Base-by-base conservation (phyloP, 495 filamentous ascomycete genomes). In the Bryoglossum gracile region DNA sequence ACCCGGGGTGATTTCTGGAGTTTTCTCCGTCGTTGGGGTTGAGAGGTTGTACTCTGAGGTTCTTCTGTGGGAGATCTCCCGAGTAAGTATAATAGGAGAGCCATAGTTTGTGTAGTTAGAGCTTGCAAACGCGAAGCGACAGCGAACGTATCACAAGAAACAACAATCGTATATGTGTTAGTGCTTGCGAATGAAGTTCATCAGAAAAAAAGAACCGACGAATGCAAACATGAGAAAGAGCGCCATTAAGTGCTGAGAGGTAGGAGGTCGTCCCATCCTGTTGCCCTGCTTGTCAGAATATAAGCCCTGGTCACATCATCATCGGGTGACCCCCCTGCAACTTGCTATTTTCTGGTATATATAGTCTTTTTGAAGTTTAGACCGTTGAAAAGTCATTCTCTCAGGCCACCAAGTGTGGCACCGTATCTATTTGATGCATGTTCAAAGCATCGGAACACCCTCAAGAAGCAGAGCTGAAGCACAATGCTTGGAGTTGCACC, bases 281-380 rank as follows among this genome's bases (percentile, higher is more conserved):
- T n/a, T n/a, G n/a, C n/a, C n/a, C n/a, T n/a, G n/a, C n/a, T n/a
- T 22, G 35, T 40, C 46, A 48, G 36, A 48, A 48, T 21, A 48
- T 39, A n/a, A n/a, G n/a, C n/a, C 30, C 19, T 11, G 3, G 24
- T 18, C 46, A 48, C 13, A 22, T 48, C 46, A 48, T 33, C 0
- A 18, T 41, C 46, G 18, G 46, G 24, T 41, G 24, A 48, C 46
- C n/a, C 24, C 35, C 25, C 38, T 22, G 13, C 4, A 5, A 41
- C 9, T 30, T 13, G 6, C 26, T 30, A 30, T 5, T 13, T 13
- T 13, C 24, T 33, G 25, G 16, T 26, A 10, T 37, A n/a, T 4
- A 37, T n/a, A 37, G 16, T 8, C 35, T 18, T 37, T 37, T 18
- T n/a, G n/a, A n/a, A n/a, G n/a, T n/a, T n/a, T n/a, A n/a, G n/a